A percentile compares a stretch with the other conserved stretches of the same genome.
These are phyloP conservation scores for Pelargonium citronellum DNA, from an alignment of 441 rosid species.

Conservation along the genomic window DNA sequence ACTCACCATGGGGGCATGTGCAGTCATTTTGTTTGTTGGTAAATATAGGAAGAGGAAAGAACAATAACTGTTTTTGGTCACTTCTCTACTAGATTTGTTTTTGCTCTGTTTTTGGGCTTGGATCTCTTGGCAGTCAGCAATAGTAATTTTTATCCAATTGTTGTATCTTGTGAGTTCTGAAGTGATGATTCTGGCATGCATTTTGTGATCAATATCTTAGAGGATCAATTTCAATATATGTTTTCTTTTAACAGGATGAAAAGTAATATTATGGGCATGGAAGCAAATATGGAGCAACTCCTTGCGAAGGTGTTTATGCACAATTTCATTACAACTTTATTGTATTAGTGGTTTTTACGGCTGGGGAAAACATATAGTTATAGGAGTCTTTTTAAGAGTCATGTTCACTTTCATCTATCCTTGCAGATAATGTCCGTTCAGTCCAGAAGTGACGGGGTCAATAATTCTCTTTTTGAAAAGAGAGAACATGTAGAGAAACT, in stretches of 20 bases:
- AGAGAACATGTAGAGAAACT: conserved; percentile 96
- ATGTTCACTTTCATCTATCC: conserved; percentile 14
- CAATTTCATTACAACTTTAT: conserved; percentile 2
- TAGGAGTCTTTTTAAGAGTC: conserved; percentile 10
- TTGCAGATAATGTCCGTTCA: conserved; percentile 90
- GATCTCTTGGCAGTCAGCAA: neutral
- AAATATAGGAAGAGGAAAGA: neutral
- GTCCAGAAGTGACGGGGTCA: conserved; percentile 94
- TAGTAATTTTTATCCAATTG: neutral
- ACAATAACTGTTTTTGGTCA: neutral
- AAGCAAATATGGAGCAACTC: conserved; percentile 89
- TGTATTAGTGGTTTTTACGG: neutral
- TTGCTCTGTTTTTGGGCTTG: neutral
- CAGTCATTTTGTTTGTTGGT: too few species aligned
- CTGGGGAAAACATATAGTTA: neutral
- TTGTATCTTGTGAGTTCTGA: neutral
- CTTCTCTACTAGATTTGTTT: neutral
- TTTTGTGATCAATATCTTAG: neutral
- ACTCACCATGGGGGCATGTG: too few species aligned
- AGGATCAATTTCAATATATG: conserved; percentile 14
- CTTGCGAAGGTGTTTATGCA: conserved; percentile 62
- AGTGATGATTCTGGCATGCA: neutral
- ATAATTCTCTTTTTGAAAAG: conserved; percentile 84
- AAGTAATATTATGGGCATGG: conserved; percentile 93
- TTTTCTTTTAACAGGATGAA: conserved; percentile 65